Evolutionary conservation across 768 basidiomycete genomes (phyloP).

Genomic region (Suillus decipiens): DNA sequence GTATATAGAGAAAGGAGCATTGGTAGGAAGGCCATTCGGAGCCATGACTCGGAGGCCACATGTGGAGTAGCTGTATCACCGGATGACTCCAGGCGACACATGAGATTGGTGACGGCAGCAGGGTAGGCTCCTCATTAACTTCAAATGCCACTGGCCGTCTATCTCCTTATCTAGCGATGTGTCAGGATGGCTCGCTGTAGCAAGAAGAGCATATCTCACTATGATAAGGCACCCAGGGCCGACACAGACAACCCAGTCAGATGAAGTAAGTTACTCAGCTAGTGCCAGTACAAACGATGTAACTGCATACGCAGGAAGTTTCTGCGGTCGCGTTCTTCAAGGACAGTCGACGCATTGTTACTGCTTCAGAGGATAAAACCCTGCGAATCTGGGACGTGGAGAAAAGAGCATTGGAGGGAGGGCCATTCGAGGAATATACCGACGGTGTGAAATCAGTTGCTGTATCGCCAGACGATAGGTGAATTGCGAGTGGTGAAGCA

Average conservation of each 20-base stretch:
- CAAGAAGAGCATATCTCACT: not conserved
- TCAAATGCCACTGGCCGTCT: not conserved
- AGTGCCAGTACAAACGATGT: not conserved
- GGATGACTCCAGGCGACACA: too few species aligned
- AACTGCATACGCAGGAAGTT: not conserved
- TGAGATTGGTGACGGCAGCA: not conserved
- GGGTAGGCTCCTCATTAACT: not conserved
- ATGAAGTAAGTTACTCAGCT: not conserved
- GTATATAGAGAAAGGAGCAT: too few species aligned
- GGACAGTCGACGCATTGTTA: too few species aligned
- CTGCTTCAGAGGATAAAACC: too few species aligned
- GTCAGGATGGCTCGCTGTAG: not conserved
- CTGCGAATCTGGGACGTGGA: too few species aligned
- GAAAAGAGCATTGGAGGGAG: too few species aligned
- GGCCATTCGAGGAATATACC: conserved; percentile 25
- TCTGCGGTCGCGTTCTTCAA: conserved; percentile 28
- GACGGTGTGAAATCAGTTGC: conserved; percentile 29
- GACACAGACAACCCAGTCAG: not conserved
- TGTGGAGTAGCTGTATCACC: too few species aligned
- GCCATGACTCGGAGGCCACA: too few species aligned
- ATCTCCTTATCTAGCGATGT: not conserved
- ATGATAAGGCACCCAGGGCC: not conserved
- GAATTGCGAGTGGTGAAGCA: conserved; percentile 29
- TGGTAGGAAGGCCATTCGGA: too few species aligned
- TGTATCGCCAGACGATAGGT: conserved; percentile 27